A percentile compares a stretch with the other conserved stretches of the same genome.
phyloP scores from a whole-genome alignment of 306 rosid genomes.

The Sphenostylis stenocarpa region DNA sequence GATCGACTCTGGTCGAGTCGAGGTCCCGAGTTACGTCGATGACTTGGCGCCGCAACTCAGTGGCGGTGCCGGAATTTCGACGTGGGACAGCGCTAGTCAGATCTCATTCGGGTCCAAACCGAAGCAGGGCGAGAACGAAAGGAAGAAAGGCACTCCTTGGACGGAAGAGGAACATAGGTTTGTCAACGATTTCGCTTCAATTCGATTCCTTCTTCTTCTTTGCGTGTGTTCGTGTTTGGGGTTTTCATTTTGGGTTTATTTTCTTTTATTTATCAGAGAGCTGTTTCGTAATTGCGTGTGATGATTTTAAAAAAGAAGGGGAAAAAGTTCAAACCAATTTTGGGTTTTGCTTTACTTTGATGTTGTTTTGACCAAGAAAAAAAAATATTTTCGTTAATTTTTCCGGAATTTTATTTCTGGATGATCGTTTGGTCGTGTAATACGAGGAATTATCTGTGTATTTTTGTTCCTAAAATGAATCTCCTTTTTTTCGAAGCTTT shows the following conservation, averaged over 20 bases:
- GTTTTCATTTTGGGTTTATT: conserved; percentile 1
- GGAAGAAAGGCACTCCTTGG: conserved; percentile 95
- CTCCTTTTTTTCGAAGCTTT: background rate
- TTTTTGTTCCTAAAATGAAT: background rate
- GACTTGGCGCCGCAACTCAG: conserved; percentile 31
- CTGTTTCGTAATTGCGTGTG: conserved; percentile 9
- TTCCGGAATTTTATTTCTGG: background rate
- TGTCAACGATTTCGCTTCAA: background rate
- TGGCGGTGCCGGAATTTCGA: conserved; percentile 4
- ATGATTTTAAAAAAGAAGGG: background rate
- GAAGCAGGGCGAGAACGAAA: conserved; percentile 51
- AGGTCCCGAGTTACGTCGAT: conserved; percentile 66
- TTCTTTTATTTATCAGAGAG: background rate
- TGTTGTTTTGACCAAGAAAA: background rate
- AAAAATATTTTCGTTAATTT: background rate
- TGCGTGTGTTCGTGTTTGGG: background rate
- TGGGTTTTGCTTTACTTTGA: background rate
- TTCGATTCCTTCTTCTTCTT: background rate
- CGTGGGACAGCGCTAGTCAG: conserved; percentile 65
- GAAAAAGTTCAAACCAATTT: background rate
- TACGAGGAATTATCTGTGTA: background rate
- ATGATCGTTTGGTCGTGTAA: background rate
- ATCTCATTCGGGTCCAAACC: conserved; percentile 63
- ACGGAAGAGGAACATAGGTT: conserved; percentile 88
- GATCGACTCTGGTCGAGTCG: conserved; percentile 80